Evolutionary conservation across 1,139 yeast species (phyloP).

Genomic region (Taphrina wiesneri): DNA sequence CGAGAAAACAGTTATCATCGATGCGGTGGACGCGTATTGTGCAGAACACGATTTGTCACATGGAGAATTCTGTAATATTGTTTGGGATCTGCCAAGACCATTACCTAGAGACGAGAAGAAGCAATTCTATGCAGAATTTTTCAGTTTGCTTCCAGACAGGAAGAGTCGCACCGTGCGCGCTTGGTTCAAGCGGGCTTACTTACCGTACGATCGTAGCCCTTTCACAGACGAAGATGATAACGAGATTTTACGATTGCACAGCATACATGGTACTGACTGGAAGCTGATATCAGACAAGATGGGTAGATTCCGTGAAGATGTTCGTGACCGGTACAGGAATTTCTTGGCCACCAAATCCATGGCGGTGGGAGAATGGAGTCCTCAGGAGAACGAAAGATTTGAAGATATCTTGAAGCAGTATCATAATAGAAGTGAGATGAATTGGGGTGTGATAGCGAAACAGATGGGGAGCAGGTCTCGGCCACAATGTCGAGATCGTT

Average conservation of each 20-base stretch:
- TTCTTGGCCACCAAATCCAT: neutral
- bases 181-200: slow-evolving; percentile 11
- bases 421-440: neutral
- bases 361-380: neutral
- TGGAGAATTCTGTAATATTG: slow-evolving; percentile 9
- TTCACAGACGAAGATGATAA: slow-evolving; percentile 21
- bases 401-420: neutral
- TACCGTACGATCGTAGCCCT: slow-evolving; percentile 1
- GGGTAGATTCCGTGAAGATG: slow-evolving; percentile 19
- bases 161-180: slow-evolving; percentile 11
- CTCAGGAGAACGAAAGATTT: slow-evolving; percentile 3
- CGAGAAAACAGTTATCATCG: neutral
- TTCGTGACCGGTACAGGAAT: slow-evolving; percentile 19
- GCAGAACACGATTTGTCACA: neutral
- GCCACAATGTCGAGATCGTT: slow-evolving; percentile 15
- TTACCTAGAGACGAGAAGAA: slow-evolving; percentile 1
- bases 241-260: neutral
- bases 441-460: slow-evolving; percentile 5
- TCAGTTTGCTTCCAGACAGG: neutral
- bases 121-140: slow-evolving; percentile 3
- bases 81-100: slow-evolving; percentile 10
- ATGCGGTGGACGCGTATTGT: slow-evolving; percentile 18
- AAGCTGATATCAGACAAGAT: neutral
- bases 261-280: slow-evolving; percentile 23
- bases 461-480: slow-evolving; percentile 14